These are phyloP conservation scores for Actinomortierella wolfii DNA, from an alignment of 371 early-diverging fungal species.

Conservation along the genomic window DNA sequence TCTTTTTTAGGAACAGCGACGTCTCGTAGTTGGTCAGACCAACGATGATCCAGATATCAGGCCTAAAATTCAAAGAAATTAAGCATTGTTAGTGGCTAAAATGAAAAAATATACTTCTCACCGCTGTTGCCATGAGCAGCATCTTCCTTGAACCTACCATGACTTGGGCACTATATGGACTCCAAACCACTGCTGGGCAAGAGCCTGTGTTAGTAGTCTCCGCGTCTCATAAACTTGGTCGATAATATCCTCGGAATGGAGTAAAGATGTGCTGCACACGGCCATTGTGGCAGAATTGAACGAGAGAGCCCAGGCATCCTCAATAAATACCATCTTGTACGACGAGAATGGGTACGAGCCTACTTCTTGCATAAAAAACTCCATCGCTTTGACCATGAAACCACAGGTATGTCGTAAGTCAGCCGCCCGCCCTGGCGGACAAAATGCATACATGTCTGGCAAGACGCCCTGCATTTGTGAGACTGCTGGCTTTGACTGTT, in stretches of 20 bases:
- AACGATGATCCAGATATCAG: constrained; percentile 86
- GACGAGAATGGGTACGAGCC: constrained; percentile 88
- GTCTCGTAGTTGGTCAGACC: constrained; percentile 82
- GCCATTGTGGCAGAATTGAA: constrained; percentile 45
- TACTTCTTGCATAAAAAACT: constrained; percentile 84
- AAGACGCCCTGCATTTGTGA: constrained; percentile 24
- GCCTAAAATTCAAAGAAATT: constrained; percentile 21
- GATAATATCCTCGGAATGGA: constrained; percentile 78
- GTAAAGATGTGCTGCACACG: constrained; percentile 63
- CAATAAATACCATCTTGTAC: constrained; percentile 88
- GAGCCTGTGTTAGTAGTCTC: constrained; percentile 65
- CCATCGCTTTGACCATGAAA: constrained; percentile 77
- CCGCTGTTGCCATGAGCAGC: no score
- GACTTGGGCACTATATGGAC: constrained; percentile 78
- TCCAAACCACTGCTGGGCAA: constrained; percentile 95
- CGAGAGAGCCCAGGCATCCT: constrained; percentile 69
- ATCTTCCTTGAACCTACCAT: constrained; percentile 53
- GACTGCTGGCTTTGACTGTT: constrained; percentile 9
- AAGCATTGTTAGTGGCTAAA: not conserved
- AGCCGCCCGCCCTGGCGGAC: constrained; percentile 58
- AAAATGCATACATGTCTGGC: constrained; percentile 74
- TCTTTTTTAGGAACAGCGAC: constrained; percentile 72
- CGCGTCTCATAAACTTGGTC: constrained; percentile 89
- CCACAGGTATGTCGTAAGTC: constrained; percentile 68
- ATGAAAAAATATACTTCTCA: not conserved